A percentile compares a stretch with the other conserved stretches of the same genome.
Conservation (phyloP, 2,329 filamentous ascomycete genomes). For the Stagonosporopsis cucurbitacearum region DNA sequence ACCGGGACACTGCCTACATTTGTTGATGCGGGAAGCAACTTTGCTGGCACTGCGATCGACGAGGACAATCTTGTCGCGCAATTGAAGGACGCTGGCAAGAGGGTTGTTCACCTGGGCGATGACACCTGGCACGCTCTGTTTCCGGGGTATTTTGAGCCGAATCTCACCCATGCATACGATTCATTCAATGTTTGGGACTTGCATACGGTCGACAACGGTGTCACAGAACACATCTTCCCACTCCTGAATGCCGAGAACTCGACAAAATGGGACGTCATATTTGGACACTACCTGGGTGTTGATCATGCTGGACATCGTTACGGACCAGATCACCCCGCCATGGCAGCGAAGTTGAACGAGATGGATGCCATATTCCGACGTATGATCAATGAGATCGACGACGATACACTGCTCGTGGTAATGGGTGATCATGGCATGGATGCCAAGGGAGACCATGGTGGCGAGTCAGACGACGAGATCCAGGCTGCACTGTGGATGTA, state of each 20-base stretch:
- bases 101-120: conserved; percentile 92
- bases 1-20: conserved; percentile 96
- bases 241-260: conserved; percentile 71
- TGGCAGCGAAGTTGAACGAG: conserved; percentile 87
- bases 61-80: conserved; percentile 82
- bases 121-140: conserved; percentile 97
- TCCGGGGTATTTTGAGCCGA: conserved; percentile 87
- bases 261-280: conserved; percentile 87
- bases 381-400: conserved; percentile 75
- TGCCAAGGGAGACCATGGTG: conserved; percentile 94
- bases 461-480: conserved; percentile 94
- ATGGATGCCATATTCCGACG: conserved; percentile 84
- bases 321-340: conserved; percentile 88
- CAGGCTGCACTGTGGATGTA: conserved; percentile 99
- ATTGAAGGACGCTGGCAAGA: conserved; percentile 69
- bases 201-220: conserved; percentile 95
- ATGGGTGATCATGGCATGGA: conserved; percentile 99
- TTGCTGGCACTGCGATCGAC: conserved; percentile 92
- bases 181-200: conserved; percentile 99
- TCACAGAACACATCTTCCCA: conserved; percentile 88
- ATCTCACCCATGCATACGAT: conserved; percentile 87
- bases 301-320: conserved; percentile 98
- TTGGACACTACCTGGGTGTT: conserved; percentile 92
- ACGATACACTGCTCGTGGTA: conserved; percentile 86
- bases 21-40: conserved; percentile 91